Base-by-base conservation (phyloP, 2,329 filamentous ascomycete species). In the Lachnellula suecica region DNA sequence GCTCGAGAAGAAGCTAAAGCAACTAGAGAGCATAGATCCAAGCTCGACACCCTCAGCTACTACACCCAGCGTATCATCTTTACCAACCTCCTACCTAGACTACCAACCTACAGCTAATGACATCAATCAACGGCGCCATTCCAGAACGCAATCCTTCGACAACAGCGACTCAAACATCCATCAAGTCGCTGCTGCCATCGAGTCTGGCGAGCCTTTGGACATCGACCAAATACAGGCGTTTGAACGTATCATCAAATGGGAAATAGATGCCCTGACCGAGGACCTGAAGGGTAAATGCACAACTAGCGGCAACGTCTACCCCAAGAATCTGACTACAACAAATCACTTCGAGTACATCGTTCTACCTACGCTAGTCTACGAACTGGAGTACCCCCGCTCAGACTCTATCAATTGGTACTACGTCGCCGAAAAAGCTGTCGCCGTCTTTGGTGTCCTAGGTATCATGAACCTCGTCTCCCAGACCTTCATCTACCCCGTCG, bases 401-500 rank as follows among this genome's bases (percentile, higher is more conserved):
- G 81, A 88, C 17, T 74, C 69, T 4, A 87, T 89, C 58, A 84
- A 88, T 68, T 91, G 87, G 87, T 75, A 73, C 59, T 92, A 92
- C 63, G 86, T 90, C 4, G 77, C 79, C 6, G 88, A 92, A 68
- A 92, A 92, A 68, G 71, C 78, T 1, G 75, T 77, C 1, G 88
- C 88, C 2, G 86, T 84, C 15, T 80, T 91, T 53, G 88, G 88
- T 6, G 76, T 89, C 51, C 81, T 91, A 35, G 84, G 86, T 63
- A 82, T 91, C 56, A 92, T 92, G 89, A 86, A 90, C 56, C 82
- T 90, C 65, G 77, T 92, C 47, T 87, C 84, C 0, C 88, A 92
- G 70, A 79, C 84, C 20, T 89, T 83, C 63, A 90, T 92, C 59
- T 91, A 90, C 63, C 88, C 89, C 0, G 81, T 89, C 0, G 85